Evolutionary conservation across 768 basidiomycete genomes (phyloP), one percentile per base, ranked within the genome.

Genomic region (Mycena metata): DNA sequence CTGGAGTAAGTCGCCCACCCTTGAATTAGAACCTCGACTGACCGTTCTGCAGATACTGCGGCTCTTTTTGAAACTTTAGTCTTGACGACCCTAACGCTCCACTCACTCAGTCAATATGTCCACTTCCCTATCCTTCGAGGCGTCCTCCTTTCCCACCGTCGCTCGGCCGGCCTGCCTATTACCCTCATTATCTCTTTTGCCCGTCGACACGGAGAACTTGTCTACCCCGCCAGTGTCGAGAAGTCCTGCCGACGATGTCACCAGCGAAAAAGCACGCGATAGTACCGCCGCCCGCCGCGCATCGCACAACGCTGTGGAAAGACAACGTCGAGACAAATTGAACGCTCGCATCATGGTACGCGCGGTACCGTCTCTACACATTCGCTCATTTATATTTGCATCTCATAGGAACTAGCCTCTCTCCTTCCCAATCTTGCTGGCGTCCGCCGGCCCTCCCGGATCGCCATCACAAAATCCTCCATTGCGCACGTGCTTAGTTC

Each of bases 231-330:
- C 63, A 5, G 43, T 55, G 47, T 60, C 60, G 23, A 55, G 69
- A 17, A 26, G 43, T 30, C 58, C 49, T 35, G 17, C 4, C 17
- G 60, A 63, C 49, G 58, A 60, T 55, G 58, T 62, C n/a, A 52
- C 45, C 12, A 39, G 43, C 13, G 43, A 59, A 47, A 66, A 58
- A 43, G 56, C 54, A n/a, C 66, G 55, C 16, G 13, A 39, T n/a
- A 59, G 59, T 30, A 91, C 90, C 62, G 92, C 91, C 50, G 92
- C 92, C 77, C 90, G 91, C 78, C 83, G 92, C 54, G 90, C 90
- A 5, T 90, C 89, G 36, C 92, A 94, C 81, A 94, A 94, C 75
- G 92, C 92, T 49, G 90, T 92, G 54, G 92, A 93, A 80, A 83
- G 92, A 62, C 87, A 87, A 70, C 84, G 92, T 43, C 82, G 92